Percentiles rank a stretch among this genome's conserved stretches.
Conservation (phyloP, 352 stramenopile genomes). For the Pythium vanterpoolii region DNA sequence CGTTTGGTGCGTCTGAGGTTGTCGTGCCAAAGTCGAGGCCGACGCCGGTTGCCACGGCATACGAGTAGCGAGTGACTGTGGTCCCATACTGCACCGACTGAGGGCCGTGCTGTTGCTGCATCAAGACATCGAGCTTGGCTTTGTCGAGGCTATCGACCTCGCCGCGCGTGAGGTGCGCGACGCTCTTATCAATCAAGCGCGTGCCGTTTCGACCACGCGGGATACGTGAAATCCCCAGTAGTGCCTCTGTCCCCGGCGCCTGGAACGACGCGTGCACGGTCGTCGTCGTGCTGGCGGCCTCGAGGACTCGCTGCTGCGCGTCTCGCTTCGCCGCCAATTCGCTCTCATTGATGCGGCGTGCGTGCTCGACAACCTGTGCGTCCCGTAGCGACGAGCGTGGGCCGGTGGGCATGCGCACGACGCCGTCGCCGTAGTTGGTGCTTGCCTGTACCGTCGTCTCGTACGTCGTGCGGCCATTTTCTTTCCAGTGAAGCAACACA, state of each 20-base stretch:
- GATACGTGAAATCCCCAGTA: conserved; percentile 27
- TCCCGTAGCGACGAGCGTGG: conserved; percentile 48
- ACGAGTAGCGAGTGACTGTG: conserved; percentile 64
- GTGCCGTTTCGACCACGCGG: conserved; percentile 52
- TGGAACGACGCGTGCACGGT: conserved; percentile 12
- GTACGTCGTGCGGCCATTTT: conserved; percentile 28
- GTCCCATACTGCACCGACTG: conserved; percentile 18
- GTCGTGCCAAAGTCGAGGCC: conserved; percentile 55
- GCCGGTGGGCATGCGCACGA: conserved; percentile 23
- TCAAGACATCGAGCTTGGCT: conserved; percentile 56
- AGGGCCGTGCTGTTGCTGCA: conserved; percentile 22
- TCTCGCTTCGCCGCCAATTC: conserved; percentile 31
- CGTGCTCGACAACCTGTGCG: conserved; percentile 36
- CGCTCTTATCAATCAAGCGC: conserved; percentile 42
- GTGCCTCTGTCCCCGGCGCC: conserved; percentile 3
- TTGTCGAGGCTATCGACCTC: conserved; percentile 75
- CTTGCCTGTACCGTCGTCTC: conserved; percentile 62
- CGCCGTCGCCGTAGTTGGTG: conserved; percentile 43
- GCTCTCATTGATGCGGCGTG: conserved; percentile 33
- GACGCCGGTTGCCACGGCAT: conserved; percentile 53
- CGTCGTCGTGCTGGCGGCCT: conserved; percentile 1
- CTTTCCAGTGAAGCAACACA: conserved; percentile 40
- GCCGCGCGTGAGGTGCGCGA: conserved; percentile 58
- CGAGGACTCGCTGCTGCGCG: conserved; percentile 20
- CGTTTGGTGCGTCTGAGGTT: conserved; percentile 48